Evolutionary conservation across 371 early-diverging fungal species (phyloP), one percentile per base, ranked within the genome.

Genomic region (Funneliformis caledonium): DNA sequence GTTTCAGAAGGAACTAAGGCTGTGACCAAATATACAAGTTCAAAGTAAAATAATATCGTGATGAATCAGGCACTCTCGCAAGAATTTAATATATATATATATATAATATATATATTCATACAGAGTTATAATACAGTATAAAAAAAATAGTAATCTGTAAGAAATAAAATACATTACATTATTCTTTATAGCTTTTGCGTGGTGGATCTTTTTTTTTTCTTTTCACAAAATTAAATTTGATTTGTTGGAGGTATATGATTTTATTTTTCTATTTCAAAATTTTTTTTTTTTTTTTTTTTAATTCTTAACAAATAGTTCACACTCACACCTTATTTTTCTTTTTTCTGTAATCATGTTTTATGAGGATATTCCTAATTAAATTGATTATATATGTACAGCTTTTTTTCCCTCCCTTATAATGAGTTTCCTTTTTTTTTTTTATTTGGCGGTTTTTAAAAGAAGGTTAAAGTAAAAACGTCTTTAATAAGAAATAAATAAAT

Each of bases 1-100:
- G 97, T 97, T 83, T 96, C 97, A 81, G 98, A 97, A 91, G 98
- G 97, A 81, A 96, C 97, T 90, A 97, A 97, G 93, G 96, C 98
- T 82, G 96, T 96, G 85, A 95, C 96, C 92, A 97, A 97, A 91
- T 97, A 95, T 92, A 96, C 96, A 85, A 90, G 91, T 80, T 90
- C 94, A 83, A 92, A 92, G 85, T 92, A 92, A 26, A 92, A 56
- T 19, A 19, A 19, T 56, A 7, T 56, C 1, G 2, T 56, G 19
- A 19, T 56, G 19, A 56, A 56, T 19, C 56, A 56, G 16, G 19
- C 19, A 56, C 56, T 56, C 19, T 56, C 19, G 19, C 56, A 47
- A 19, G 56, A 56, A 56, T 12, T 26, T 26, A 26, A 26, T 26
- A 26, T 26, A 26, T 37, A 37, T 37, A 37, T 37, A 37, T 37